A percentile compares a stretch with the other conserved stretches of the same genome.
Evolutionary conservation across 257 asterid genomes (phyloP).

Genomic region (Gynochthodes officinalis): DNA sequence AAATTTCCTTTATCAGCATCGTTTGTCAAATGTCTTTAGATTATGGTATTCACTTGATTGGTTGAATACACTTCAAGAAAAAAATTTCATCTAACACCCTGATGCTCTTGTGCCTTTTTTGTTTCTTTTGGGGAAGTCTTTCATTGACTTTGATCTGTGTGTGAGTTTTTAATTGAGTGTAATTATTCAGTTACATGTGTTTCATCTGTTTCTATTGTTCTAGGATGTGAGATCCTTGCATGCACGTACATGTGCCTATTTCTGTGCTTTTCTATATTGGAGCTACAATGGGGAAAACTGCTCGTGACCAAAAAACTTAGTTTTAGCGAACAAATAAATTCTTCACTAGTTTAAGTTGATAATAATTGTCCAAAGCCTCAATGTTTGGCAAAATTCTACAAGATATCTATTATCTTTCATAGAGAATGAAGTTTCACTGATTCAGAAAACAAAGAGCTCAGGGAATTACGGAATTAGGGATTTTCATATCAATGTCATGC

Average conservation of each 20-base stretch:
- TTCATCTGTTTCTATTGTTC: background rate
- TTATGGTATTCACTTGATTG: background rate
- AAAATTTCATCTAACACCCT: background rate
- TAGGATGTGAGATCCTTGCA: background rate
- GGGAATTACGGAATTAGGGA: background rate
- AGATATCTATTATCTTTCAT: background rate
- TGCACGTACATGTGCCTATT: background rate
- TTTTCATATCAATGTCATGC: background rate
- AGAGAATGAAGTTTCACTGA: background rate
- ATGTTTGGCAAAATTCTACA: background rate
- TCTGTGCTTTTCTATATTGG: background rate
- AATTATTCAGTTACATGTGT: background rate
- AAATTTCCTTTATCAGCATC: slow-evolving; percentile 2
- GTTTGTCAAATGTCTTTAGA: background rate
- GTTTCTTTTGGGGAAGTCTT: too few relatives aligned
- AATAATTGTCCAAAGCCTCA: background rate
- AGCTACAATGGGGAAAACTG: too few relatives aligned
- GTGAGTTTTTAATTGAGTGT: background rate
- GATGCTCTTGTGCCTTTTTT: background rate
- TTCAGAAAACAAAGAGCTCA: background rate
- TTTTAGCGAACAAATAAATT: too few relatives aligned
- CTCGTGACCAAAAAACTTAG: too few relatives aligned
- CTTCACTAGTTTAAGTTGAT: background rate
- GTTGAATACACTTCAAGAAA: background rate
- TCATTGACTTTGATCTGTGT: background rate